Evolutionary conservation across 108 stramenopile species (phyloP).

Genomic region (Pelagomonas calceolata): DNA sequence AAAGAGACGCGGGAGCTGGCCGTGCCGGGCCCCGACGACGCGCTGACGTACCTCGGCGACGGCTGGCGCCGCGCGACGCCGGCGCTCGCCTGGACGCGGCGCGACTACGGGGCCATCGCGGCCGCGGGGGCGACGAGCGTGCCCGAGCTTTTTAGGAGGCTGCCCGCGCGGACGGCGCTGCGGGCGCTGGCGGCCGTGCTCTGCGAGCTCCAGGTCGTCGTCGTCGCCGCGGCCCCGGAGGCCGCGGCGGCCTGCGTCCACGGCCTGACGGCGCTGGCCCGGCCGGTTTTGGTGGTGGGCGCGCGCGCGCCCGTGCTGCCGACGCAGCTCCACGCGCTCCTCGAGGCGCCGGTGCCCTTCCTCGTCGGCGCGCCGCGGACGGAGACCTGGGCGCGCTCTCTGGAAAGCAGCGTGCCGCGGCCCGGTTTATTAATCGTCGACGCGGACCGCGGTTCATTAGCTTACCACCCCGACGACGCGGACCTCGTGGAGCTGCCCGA

Average conservation of each 20-base stretch:
- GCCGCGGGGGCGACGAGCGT: conserved; percentile 18
- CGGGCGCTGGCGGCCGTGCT: conserved; percentile 19
- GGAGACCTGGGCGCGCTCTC: background rate
- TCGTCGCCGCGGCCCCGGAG: background rate
- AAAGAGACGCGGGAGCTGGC: too few relatives aligned
- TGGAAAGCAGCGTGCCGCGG: background rate
- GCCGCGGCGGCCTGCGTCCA: background rate
- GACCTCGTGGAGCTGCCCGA: background rate
- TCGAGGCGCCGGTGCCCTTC: conserved; percentile 21
- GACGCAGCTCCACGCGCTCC: conserved; percentile 12
- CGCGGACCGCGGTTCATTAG: background rate
- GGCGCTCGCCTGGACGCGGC: background rate
- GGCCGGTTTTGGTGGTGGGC: conserved; percentile 24
- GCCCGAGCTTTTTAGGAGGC: conserved; percentile 8
- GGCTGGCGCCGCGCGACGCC: background rate
- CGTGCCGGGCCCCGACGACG: too few relatives aligned
- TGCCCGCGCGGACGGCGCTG: conserved; percentile 12
- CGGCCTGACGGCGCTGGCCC: conserved; percentile 19
- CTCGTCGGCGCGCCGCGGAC: conserved; percentile 9
- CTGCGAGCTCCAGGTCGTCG: conserved; percentile 27
- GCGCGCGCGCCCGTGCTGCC: conserved; percentile 20
- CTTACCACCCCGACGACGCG: background rate
- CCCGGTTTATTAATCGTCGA: background rate
- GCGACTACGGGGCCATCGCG: background rate
- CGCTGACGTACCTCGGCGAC: too few relatives aligned